Conservation (phyloP, 257 asterid species). For the Solanum lycopersicoides region DNA sequence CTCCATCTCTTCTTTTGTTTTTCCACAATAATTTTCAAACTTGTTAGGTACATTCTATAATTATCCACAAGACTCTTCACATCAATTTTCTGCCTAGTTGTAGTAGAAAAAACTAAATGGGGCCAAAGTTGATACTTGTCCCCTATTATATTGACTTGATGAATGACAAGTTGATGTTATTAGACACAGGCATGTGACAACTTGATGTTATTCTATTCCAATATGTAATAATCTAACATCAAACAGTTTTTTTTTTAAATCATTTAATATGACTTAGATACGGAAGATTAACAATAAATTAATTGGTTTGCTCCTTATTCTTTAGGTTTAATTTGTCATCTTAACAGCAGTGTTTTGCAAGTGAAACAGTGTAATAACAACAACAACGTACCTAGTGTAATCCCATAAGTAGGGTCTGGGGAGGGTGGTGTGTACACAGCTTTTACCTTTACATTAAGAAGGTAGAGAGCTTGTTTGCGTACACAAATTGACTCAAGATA, state of each 20-base stretch:
- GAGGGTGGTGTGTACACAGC: too few relatives aligned
- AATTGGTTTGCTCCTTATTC: not conserved
- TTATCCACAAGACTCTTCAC: too few relatives aligned
- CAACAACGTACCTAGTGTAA: too few relatives aligned
- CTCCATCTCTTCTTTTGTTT: not conserved
- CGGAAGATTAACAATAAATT: too few relatives aligned
- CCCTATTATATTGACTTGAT: not conserved
- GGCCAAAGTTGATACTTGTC: not conserved
- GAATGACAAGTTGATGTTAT: not conserved
- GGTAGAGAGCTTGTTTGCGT: too few relatives aligned
- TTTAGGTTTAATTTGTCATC: not conserved
- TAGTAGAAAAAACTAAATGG: not conserved
- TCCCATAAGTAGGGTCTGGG: not conserved
- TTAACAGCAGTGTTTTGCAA: not conserved
- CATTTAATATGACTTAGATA: not conserved
- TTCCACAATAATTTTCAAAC: not conserved
- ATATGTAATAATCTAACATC: not conserved
- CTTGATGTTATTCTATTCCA: not conserved
- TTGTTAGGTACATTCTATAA: not conserved
- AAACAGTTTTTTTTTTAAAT: not conserved
- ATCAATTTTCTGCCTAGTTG: not conserved
- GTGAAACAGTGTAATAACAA: not conserved
- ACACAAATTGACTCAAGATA: too few relatives aligned
- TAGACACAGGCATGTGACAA: not conserved
- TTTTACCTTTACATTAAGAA: too few relatives aligned